Conservation (phyloP, 2,329 filamentous ascomycete genomes). For the Beauveria australis region DNA sequence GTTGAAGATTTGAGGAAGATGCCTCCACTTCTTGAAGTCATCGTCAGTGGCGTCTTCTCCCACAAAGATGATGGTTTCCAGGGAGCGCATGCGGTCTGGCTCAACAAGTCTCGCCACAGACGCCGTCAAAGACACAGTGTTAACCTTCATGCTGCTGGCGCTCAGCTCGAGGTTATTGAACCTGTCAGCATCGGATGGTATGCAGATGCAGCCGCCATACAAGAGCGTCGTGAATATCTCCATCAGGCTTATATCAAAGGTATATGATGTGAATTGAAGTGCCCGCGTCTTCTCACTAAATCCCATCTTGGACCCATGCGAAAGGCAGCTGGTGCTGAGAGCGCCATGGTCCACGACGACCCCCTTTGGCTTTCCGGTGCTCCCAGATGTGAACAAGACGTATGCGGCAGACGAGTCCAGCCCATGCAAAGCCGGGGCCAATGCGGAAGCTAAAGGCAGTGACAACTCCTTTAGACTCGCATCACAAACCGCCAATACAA, state of each 20-base stretch:
- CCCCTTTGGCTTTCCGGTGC: slow-evolving; percentile 22
- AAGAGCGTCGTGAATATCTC: slow-evolving; percentile 40
- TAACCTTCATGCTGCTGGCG: slow-evolving; percentile 37
- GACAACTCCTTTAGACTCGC: background rate
- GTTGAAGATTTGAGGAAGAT: slow-evolving; percentile 25
- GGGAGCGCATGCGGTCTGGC: background rate
- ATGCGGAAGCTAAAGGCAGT: background rate
- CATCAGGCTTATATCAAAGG: slow-evolving; percentile 38
- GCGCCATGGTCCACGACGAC: slow-evolving; percentile 35
- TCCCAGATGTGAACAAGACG: slow-evolving; percentile 22
- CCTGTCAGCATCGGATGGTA: slow-evolving; percentile 38
- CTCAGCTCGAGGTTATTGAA: slow-evolving; percentile 37
- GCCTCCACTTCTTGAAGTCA: slow-evolving; percentile 12
- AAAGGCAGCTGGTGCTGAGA: slow-evolving; percentile 41
- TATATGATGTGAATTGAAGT: slow-evolving; percentile 42
- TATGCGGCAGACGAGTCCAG: slow-evolving; percentile 14
- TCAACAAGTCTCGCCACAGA: background rate
- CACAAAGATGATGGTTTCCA: slow-evolving; percentile 4
- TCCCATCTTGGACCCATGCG: slow-evolving; percentile 37
- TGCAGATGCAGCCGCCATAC: slow-evolving; percentile 45
- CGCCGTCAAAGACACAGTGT: slow-evolving; percentile 38
- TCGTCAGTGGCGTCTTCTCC: slow-evolving; percentile 16
- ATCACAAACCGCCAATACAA: background rate
- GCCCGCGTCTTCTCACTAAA: slow-evolving; percentile 41
- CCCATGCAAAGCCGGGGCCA: background rate